Percentiles rank a stretch among this genome's conserved stretches.
These are phyloP conservation scores for Penicillium mononematosum DNA, from an alignment of 495 filamentous ascomycete genomes.

Conservation along the genomic window DNA sequence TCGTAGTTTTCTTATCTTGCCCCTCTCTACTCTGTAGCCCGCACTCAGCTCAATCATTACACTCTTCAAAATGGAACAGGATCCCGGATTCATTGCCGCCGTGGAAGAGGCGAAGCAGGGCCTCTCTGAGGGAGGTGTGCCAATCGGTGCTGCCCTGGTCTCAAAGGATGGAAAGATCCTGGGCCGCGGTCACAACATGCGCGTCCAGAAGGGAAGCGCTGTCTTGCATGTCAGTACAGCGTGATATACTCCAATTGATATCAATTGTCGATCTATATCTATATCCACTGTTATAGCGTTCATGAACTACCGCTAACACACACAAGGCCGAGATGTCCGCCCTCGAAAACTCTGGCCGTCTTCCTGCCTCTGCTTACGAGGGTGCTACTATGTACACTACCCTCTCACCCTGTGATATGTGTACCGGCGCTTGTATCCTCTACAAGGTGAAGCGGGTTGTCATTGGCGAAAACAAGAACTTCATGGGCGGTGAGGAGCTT, in stretches of 20 bases:
- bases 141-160: slow-evolving; percentile 77
- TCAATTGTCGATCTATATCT: slow-evolving; percentile 3
- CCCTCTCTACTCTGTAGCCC: background rate
- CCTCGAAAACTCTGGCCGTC: slow-evolving; percentile 73
- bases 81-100: slow-evolving; percentile 57
- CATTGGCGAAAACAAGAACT: slow-evolving; percentile 80
- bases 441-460: slow-evolving; percentile 80
- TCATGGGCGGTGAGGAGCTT: slow-evolving; percentile 74
- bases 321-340: slow-evolving; percentile 75
- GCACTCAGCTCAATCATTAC: background rate
- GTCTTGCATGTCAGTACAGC: slow-evolving; percentile 67
- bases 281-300: background rate
- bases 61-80: slow-evolving; percentile 40
- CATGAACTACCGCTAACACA: background rate
- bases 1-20: slow-evolving; percentile 2
- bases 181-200: slow-evolving; percentile 80
- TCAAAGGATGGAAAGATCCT: slow-evolving; percentile 69
- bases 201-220: slow-evolving; percentile 71
- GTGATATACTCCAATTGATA: background rate
- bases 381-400: slow-evolving; percentile 86
- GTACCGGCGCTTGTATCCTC: slow-evolving; percentile 76
- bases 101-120: slow-evolving; percentile 72
- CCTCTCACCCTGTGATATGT: slow-evolving; percentile 86
- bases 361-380: slow-evolving; percentile 67
- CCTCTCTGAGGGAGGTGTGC: slow-evolving; percentile 73